Evolutionary conservation across 2,329 filamentous ascomycete genomes (phyloP).

Genomic region (Metarhizium rileyi): DNA sequence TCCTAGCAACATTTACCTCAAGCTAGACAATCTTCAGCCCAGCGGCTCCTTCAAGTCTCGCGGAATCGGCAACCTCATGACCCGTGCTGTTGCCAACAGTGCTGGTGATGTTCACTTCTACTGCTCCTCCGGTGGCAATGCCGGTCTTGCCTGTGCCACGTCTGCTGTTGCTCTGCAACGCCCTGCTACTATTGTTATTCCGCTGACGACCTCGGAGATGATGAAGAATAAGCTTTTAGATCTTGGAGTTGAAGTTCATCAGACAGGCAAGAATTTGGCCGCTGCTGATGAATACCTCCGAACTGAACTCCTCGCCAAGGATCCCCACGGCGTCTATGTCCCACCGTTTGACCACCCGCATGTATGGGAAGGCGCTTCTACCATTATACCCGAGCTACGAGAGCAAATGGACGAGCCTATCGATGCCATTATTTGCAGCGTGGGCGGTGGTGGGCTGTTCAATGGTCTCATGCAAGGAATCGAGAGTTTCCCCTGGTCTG

Average conservation of each 20-base stretch:
- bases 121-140: constrained; percentile 73
- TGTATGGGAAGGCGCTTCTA: constrained; percentile 57
- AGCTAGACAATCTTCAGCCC: constrained; percentile 77
- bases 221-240: constrained; percentile 64
- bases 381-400: constrained; percentile 43
- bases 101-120: constrained; percentile 56
- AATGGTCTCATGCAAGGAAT: constrained; percentile 67
- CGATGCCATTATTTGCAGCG: constrained; percentile 65
- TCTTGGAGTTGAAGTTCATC: constrained; percentile 60
- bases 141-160: constrained; percentile 70
- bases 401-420: constrained; percentile 36
- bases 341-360: constrained; percentile 60
- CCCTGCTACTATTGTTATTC: constrained; percentile 68
- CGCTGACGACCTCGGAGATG: constrained; percentile 50
- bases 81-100: constrained; percentile 24
- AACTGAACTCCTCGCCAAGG: constrained; percentile 43
- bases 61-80: constrained; percentile 64
- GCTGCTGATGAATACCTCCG: constrained; percentile 61
- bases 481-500: constrained; percentile 31
- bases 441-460: constrained; percentile 73
- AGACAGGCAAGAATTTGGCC: constrained; percentile 56
- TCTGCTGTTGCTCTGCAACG: constrained; percentile 55
- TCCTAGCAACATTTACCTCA: constrained; percentile 65
- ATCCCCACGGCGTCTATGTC: constrained; percentile 49
- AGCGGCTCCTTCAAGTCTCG: constrained; percentile 80